These are phyloP conservation scores for Phytopythium ostracodes DNA, from an alignment of 352 stramenopile species.

Conservation along the genomic window DNA sequence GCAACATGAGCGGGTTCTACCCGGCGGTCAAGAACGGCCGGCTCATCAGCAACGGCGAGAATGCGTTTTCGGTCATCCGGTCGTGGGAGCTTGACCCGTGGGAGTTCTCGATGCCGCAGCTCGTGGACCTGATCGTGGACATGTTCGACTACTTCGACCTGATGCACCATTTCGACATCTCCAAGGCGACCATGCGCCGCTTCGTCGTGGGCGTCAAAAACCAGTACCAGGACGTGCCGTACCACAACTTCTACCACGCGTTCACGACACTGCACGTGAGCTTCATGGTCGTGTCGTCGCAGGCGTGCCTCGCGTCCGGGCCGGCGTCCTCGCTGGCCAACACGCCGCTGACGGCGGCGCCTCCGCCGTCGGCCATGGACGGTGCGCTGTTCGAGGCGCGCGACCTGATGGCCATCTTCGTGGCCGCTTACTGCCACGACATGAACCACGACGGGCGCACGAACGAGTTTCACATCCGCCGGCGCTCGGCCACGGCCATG, in stretches of 20 bases:
- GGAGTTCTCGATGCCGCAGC: conserved; percentile 49
- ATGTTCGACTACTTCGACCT: conserved; percentile 75
- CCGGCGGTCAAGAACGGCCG: neutral
- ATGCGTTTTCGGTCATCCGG: conserved; percentile 16
- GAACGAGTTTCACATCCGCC: conserved; percentile 87
- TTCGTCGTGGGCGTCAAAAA: conserved; percentile 66
- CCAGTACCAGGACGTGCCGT: conserved; percentile 79
- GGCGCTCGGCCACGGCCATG: conserved; percentile 68
- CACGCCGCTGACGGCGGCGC: conserved; percentile 13
- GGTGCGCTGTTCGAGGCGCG: conserved; percentile 36
- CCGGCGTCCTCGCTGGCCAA: conserved; percentile 13
- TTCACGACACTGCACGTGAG: conserved; percentile 80
- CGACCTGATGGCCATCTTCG: conserved; percentile 72
- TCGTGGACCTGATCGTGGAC: conserved; percentile 62
- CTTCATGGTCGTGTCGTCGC: conserved; percentile 66
- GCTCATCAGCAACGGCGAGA: conserved; percentile 5
- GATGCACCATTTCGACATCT: conserved; percentile 52
- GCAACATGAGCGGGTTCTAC: conserved; percentile 1
- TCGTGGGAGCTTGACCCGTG: conserved; percentile 65
- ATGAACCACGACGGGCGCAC: conserved; percentile 87
- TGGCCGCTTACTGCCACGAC: conserved; percentile 83
- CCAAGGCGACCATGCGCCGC: conserved; percentile 46
- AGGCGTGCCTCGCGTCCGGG: conserved; percentile 14
- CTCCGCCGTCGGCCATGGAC: conserved; percentile 14
- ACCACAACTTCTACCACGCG: conserved; percentile 86